Percentiles rank a stretch among this genome's conserved stretches.
Conservation (phyloP, 371 early-diverging fungal genomes). For the Chytridium lagenaria region DNA sequence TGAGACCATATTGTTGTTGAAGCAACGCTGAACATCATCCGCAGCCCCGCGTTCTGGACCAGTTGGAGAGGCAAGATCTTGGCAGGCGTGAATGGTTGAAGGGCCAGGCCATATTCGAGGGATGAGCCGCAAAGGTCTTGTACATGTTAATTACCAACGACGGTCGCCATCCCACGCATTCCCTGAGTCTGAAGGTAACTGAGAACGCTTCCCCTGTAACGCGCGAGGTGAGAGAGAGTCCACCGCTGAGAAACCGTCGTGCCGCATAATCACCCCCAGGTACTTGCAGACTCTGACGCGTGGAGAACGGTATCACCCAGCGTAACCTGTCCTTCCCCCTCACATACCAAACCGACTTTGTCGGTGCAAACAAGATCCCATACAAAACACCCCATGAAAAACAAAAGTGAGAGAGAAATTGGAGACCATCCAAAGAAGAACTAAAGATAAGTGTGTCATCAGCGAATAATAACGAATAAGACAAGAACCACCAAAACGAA, state of each 20-base stretch:
- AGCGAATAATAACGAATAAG: slow-evolving; percentile 22
- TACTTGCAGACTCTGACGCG: not conserved
- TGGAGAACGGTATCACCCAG: not conserved
- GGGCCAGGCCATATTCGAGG: slow-evolving; percentile 24
- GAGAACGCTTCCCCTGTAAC: not conserved
- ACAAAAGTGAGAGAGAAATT: not conserved
- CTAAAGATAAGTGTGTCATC: slow-evolving; percentile 21
- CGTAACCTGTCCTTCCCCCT: not conserved
- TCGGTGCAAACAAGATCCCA: not conserved
- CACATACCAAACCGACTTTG: not conserved
- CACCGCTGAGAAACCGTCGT: slow-evolving; percentile 9
- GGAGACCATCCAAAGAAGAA: not conserved
- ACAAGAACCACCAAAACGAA: not conserved
- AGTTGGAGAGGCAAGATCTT: not conserved
- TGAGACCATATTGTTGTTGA: not conserved
- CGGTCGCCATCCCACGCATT: slow-evolving; percentile 15
- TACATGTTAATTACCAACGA: not conserved
- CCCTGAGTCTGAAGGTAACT: not conserved
- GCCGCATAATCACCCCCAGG: slow-evolving; percentile 10
- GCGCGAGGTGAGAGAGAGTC: not conserved
- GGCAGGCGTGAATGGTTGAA: not conserved
- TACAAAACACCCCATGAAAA: not conserved
- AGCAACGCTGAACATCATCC: not conserved
- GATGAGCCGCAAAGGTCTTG: slow-evolving; percentile 13
- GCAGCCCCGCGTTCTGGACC: slow-evolving; percentile 9